Evolutionary conservation across 2,329 filamentous ascomycete species (phyloP).

Genomic region (Pseudogymnoascus sp.): DNA sequence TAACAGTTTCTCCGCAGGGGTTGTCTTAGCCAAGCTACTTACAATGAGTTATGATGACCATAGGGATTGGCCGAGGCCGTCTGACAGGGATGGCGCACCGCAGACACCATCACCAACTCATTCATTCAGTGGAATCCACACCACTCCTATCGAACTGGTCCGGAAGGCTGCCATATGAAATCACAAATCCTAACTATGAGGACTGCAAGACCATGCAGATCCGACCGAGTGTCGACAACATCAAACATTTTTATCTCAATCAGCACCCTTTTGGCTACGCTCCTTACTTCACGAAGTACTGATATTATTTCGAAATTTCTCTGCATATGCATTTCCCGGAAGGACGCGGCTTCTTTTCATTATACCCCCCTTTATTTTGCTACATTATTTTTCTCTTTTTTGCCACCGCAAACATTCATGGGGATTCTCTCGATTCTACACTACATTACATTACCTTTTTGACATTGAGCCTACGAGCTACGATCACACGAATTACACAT

Average conservation of each 20-base stretch:
- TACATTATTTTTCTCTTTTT: neutral
- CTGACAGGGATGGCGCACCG: neutral
- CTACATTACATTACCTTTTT: slow-evolving; percentile 2
- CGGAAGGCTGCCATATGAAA: neutral
- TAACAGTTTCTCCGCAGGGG: neutral
- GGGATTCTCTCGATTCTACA: neutral
- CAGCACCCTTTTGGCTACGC: neutral
- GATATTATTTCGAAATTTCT: neutral
- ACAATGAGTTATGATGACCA: neutral
- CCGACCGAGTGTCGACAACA: neutral
- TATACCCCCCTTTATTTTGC: neutral
- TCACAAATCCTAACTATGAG: neutral
- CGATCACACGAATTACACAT: neutral
- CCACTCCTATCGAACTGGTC: neutral
- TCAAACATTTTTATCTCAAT: neutral
- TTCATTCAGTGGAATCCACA: neutral
- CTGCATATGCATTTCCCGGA: neutral
- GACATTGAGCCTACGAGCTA: slow-evolving; percentile 1
- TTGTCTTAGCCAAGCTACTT: neutral
- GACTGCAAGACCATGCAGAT: neutral
- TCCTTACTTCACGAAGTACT: neutral
- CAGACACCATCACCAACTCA: neutral
- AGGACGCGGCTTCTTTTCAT: neutral
- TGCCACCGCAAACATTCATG: neutral
- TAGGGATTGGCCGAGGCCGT: neutral